A percentile compares a stretch with the other conserved stretches of the same genome.
phyloP scores from a whole-genome alignment of 148 eudicot genomes.

The Rhododendron simsii region DNA sequence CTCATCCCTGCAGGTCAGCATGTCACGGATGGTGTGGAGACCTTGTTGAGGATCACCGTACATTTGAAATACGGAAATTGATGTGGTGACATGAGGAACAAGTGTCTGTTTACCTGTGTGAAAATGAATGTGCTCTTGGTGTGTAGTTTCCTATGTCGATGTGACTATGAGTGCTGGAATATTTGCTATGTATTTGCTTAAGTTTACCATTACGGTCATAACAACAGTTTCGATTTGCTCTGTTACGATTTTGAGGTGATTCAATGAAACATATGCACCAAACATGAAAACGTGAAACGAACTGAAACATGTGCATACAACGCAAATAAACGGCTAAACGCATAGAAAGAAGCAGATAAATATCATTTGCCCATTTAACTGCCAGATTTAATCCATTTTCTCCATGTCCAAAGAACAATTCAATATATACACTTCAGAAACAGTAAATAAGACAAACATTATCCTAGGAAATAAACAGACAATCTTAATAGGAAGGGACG shows the following conservation, averaged over 20 bases:
- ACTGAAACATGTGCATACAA: slow-evolving; percentile 3
- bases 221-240: background rate
- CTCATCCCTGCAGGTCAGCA: slow-evolving; percentile 79
- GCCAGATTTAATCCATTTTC: background rate
- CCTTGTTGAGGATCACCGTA: slow-evolving; percentile 71
- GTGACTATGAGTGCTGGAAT: slow-evolving; percentile 9
- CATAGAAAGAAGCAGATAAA: background rate
- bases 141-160: slow-evolving; percentile 12
- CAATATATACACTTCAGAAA: background rate
- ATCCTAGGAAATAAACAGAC: background rate
- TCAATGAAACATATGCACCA: background rate
- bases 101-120: slow-evolving; percentile 18
- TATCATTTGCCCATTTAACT: background rate
- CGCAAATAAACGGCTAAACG: background rate
- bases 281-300: background rate
- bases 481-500: background rate
- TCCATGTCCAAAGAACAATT: background rate
- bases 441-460: background rate
- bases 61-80: slow-evolving; percentile 60
- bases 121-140: slow-evolving; percentile 18
- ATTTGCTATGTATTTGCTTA: background rate
- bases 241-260: background rate
- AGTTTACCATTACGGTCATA: background rate
- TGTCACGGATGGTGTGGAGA: slow-evolving; percentile 66
- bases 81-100: background rate